Base-by-base conservation (phyloP, 2,329 filamentous ascomycete species). In the Metarhizium humberi region DNA sequence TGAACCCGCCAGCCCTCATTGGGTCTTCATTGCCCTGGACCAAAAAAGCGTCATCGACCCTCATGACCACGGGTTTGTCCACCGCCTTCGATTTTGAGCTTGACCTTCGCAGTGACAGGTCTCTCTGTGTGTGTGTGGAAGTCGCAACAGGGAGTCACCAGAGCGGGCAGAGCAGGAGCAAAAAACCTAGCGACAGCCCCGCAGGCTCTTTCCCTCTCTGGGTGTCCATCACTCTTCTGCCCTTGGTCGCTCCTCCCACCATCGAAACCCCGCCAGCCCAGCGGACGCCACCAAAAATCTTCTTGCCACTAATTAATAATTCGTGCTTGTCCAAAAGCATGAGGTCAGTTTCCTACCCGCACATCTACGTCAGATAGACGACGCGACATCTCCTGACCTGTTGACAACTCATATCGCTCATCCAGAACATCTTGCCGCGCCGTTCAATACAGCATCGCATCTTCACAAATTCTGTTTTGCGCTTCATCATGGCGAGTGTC, bases 401-500 rank as follows among this genome's bases (percentile, higher is more conserved):
- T 18, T 50, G 18, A 30, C 34, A 11, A 32, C 40, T 20, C 34
- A 11, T 32, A n/a, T 6, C 36, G 6, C 3, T 20, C 7, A 14
- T 11, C 25, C 14, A 30, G 25, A 30, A 4, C n/a, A 48, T 8
- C 10, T 29, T n/a, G 25, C 14, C 25, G 25, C 45, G 8, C 45
- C 18, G 3, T 30, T 11, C 45, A 48, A 48, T 30, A 48, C 10
- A 30, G 25, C 3, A 29, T 30, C 20, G 25, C 10, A 29, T 29
- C 45, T 13, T 30, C 45, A 18, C 45, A 48, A 16, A 45, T 14
- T n/a, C 10, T 48, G 25, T 42, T 25, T 48, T 30, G 51, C 14
- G 54, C 42, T 43, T 50, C 57, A 69, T 57, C 56, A 84, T 84
- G 81, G 75, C 79, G 58, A 71, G 66, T 59, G 64, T 61, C 52